Percentiles rank a stretch among this genome's conserved stretches.
Evolutionary conservation across 2,329 filamentous ascomycete genomes (phyloP).

Genomic region (Xylaria multiplex): DNA sequence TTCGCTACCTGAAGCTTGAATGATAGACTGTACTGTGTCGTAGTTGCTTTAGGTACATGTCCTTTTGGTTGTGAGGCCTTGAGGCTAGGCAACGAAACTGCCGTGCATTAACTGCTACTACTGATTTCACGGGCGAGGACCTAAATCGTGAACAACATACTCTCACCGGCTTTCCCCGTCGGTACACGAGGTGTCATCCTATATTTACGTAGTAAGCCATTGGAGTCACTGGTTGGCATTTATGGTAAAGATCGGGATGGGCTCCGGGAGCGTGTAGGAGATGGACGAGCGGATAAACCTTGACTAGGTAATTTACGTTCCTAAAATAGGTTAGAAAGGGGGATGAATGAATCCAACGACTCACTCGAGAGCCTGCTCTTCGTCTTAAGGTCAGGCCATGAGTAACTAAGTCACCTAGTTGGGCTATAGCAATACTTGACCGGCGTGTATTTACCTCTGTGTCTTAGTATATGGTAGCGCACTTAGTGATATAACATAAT

Average conservation of each 20-base stretch:
- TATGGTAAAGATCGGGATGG: too few relatives aligned
- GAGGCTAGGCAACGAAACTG: slow-evolving; percentile 8
- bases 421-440: slow-evolving; percentile 59
- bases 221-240: too few relatives aligned
- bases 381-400: slow-evolving; percentile 30
- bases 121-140: background rate
- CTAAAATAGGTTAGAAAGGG: too few relatives aligned
- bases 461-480: background rate
- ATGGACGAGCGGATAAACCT: too few relatives aligned
- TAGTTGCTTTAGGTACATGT: slow-evolving; percentile 16
- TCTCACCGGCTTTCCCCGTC: slow-evolving; percentile 38
- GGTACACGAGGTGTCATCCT: slow-evolving; percentile 38
- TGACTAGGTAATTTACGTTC: too few relatives aligned
- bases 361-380: slow-evolving; percentile 56
- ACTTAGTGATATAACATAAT: background rate
- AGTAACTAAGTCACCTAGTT: slow-evolving; percentile 53
- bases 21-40: slow-evolving; percentile 39
- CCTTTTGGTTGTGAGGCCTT: background rate
- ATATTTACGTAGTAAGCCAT: slow-evolving; percentile 22
- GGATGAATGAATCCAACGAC: too few relatives aligned
- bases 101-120: background rate
- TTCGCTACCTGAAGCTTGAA: slow-evolving; percentile 20
- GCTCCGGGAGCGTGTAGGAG: too few relatives aligned
- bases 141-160: slow-evolving; percentile 22
- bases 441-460: slow-evolving; percentile 55